Conservation (phyloP, 1,139 yeast species). For the Candida freyschussii region DNA sequence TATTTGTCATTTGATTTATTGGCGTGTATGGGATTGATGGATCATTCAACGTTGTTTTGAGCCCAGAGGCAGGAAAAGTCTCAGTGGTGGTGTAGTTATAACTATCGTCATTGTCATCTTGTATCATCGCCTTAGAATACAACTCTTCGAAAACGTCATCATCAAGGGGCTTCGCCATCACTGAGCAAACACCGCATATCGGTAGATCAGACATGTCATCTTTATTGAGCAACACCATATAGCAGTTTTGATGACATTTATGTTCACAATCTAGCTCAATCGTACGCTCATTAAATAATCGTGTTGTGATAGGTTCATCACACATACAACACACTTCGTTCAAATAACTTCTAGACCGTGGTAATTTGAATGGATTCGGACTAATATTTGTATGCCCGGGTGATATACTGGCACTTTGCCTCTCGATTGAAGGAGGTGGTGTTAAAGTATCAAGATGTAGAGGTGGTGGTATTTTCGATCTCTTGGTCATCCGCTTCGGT, state of each 20-base stretch:
- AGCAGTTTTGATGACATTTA: constrained; percentile 27
- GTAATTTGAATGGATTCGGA: constrained; percentile 4
- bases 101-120: constrained; percentile 6
- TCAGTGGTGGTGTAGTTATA: not conserved
- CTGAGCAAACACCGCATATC: constrained; percentile 26
- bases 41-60: constrained; percentile 8
- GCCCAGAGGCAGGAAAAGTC: constrained; percentile 8
- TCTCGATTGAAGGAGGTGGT: constrained; percentile 23
- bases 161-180: constrained; percentile 22
- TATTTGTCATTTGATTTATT: constrained; percentile 16
- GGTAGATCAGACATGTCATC: constrained; percentile 15
- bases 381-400: too few species aligned
- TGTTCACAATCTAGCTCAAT: constrained; percentile 31
- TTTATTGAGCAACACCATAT: constrained; percentile 12
- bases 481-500: constrained; percentile 17
- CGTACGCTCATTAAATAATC: constrained; percentile 31
- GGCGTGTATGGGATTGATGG: constrained; percentile 20
- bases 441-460: constrained; percentile 19
- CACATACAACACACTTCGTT: constrained; percentile 32
- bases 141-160: constrained; percentile 26
- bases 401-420: constrained; percentile 1
- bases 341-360: constrained; percentile 11
- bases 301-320: constrained; percentile 29
- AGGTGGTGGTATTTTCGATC: constrained; percentile 23
- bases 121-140: constrained; percentile 11